Percentiles rank a stretch among this genome's conserved stretches.
phyloP scores from a whole-genome alignment of 2,329 filamentous ascomycete species.

The Chrysosporium keratinophilum region DNA sequence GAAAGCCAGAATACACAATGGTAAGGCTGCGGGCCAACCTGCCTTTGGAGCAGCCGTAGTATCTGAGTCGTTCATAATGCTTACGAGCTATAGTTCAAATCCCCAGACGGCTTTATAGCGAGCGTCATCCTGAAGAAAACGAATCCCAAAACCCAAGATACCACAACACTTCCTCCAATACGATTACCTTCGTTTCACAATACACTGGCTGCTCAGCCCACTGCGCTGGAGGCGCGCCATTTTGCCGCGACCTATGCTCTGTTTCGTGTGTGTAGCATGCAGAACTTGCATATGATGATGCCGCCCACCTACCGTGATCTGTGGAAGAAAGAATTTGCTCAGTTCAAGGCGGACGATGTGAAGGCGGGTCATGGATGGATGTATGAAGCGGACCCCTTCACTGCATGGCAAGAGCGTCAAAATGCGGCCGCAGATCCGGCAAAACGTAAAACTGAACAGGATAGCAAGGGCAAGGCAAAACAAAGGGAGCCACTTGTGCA shows the following conservation, averaged over 20 bases:
- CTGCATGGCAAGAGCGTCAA: conserved; percentile 65
- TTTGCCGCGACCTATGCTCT: conserved; percentile 86
- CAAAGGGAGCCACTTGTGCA: conserved; percentile 49
- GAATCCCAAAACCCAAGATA: conserved; percentile 74
- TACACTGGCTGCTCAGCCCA: conserved; percentile 63
- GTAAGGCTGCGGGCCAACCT: conserved; percentile 34
- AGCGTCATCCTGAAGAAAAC: conserved; percentile 64
- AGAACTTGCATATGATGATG: conserved; percentile 88
- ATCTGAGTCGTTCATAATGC: conserved; percentile 7
- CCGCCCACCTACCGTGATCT: conserved; percentile 80
- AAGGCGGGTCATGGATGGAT: conserved; percentile 71
- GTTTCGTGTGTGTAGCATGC: conserved; percentile 87
- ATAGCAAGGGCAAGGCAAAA: conserved; percentile 45
- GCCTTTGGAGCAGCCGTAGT: background rate
- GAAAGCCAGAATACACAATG: conserved; percentile 82
- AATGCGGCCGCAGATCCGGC: conserved; percentile 64
- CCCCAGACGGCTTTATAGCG: conserved; percentile 63
- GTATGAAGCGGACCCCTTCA: conserved; percentile 93
- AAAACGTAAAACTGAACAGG: conserved; percentile 58
- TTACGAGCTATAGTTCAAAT: conserved; percentile 45
- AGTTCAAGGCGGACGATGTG: conserved; percentile 69
- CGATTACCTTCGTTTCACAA: conserved; percentile 67
- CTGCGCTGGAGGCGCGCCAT: conserved; percentile 80
- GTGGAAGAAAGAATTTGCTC: conserved; percentile 80
- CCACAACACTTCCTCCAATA: conserved; percentile 66